phyloP scores from a whole-genome alignment of 805 yeast species.

The Yamadazyma paraphyllophila region DNA sequence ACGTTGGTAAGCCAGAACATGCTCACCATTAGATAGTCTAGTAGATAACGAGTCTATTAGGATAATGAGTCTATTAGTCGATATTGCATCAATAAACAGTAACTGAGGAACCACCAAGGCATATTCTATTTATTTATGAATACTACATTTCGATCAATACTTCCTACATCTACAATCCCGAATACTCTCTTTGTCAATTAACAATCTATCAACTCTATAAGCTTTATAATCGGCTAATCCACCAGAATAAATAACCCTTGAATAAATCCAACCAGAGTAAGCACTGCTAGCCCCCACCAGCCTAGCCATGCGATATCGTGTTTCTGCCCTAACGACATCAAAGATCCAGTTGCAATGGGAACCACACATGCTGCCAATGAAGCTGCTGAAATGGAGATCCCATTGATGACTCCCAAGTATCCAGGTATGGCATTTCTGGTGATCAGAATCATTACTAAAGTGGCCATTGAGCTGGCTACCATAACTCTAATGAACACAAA shows the following conservation, averaged over 20 bases:
- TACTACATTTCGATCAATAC: too few relatives aligned
- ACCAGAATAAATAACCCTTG: constrained; percentile 10
- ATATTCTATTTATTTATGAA: too few relatives aligned
- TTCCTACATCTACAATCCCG: too few relatives aligned
- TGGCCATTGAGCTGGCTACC: constrained; percentile 46
- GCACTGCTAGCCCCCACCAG: constrained; percentile 30
- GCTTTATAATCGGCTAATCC: background rate
- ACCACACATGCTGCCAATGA: constrained; percentile 56
- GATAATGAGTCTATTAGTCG: too few relatives aligned
- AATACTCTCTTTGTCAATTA: too few relatives aligned
- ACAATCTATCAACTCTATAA: background rate
- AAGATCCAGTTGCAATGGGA: constrained; percentile 53
- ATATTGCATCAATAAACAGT: constrained; percentile 7
- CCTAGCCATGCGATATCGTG: constrained; percentile 22
- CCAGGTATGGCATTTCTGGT: constrained; percentile 52
- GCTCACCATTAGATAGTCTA: constrained; percentile 43
- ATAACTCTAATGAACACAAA: constrained; percentile 25
- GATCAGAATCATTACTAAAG: constrained; percentile 49
- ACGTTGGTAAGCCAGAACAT: constrained; percentile 77
- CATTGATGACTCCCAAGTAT: constrained; percentile 57
- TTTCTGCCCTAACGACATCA: constrained; percentile 28
- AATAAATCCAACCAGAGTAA: constrained; percentile 7
- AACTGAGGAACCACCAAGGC: background rate
- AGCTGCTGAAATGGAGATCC: constrained; percentile 50
- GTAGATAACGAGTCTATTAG: too few relatives aligned